phyloP scores from a whole-genome alignment of 1,139 yeast genomes.

The Diutina siamensis region DNA sequence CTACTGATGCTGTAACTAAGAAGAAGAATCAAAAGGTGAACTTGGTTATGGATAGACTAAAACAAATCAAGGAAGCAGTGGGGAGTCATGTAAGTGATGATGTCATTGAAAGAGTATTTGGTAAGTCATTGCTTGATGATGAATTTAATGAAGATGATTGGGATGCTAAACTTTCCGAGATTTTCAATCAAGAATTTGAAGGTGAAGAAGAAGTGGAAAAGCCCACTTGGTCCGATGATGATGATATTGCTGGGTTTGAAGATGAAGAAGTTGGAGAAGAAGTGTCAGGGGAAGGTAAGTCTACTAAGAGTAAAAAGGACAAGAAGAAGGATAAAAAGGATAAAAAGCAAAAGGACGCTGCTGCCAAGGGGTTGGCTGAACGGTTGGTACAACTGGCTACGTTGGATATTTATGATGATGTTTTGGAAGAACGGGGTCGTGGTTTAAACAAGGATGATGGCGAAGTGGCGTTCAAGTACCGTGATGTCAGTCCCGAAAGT shows the following conservation, averaged over 20 bases:
- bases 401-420: constrained; percentile 78
- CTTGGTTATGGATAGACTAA: constrained; percentile 65
- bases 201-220: constrained; percentile 25
- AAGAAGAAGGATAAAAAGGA: constrained; percentile 2
- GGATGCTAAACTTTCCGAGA: constrained; percentile 79
- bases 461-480: constrained; percentile 51
- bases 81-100: constrained; percentile 67
- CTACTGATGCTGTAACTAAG: constrained; percentile 53
- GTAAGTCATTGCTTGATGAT: constrained; percentile 66
- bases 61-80: constrained; percentile 68
- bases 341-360: constrained; percentile 12
- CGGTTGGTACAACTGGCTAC: constrained; percentile 86
- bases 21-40: constrained; percentile 68
- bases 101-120: constrained; percentile 50
- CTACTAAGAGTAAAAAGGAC: no score
- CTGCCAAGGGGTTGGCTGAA: constrained; percentile 45
- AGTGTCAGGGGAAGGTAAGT: constrained; percentile 24
- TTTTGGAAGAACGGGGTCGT: constrained; percentile 49
- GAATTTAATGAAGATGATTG: constrained; percentile 89
- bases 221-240: constrained; percentile 17
- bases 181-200: constrained; percentile 77
- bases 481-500: constrained; percentile 92
- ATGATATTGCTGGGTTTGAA: constrained; percentile 38
- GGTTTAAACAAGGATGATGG: constrained; percentile 17
- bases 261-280: constrained; percentile 31